These are phyloP conservation scores for Dactylellina sp. DNA, from an alignment of 2,329 filamentous ascomycete genomes.

Conservation along the genomic window DNA sequence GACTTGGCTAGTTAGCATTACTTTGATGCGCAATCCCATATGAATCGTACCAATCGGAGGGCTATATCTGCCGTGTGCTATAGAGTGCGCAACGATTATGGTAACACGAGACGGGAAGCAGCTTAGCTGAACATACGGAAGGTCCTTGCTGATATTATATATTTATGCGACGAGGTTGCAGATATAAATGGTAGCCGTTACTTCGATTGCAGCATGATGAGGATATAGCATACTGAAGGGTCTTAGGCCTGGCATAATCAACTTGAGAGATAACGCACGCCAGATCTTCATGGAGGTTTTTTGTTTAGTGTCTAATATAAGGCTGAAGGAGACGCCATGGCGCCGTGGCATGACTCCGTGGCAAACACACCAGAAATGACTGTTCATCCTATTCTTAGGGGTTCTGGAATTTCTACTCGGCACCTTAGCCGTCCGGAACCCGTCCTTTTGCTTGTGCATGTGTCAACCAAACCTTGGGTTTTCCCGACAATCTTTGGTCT, in stretches of 20 bases:
- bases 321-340: slow-evolving; percentile 34
- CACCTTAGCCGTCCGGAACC: slow-evolving; percentile 12
- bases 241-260: no score
- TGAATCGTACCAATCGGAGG: slow-evolving; percentile 50
- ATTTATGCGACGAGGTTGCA: slow-evolving; percentile 15
- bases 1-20: no score
- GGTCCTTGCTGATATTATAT: slow-evolving; percentile 22
- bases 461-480: slow-evolving; percentile 29
- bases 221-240: no score
- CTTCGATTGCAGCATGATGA: no score
- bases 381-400: slow-evolving; percentile 40
- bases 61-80: slow-evolving; percentile 29
- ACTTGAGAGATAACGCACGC: no score
- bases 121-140: slow-evolving; percentile 41
- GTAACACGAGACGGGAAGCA: slow-evolving; percentile 38
- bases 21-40: not conserved
- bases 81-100: slow-evolving; percentile 36
- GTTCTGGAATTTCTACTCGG: slow-evolving; percentile 47
- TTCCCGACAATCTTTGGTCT: not conserved
- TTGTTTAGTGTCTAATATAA: slow-evolving; percentile 21
- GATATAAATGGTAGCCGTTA: no score
- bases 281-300: not conserved
- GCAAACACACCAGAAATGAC: not conserved
- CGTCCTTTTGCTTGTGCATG: slow-evolving; percentile 2
- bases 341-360: slow-evolving; percentile 10